Percentiles rank a stretch among this genome's conserved stretches.
Conservation (phyloP, 2,329 filamentous ascomycete species). For the Daldinia sp. region DNA sequence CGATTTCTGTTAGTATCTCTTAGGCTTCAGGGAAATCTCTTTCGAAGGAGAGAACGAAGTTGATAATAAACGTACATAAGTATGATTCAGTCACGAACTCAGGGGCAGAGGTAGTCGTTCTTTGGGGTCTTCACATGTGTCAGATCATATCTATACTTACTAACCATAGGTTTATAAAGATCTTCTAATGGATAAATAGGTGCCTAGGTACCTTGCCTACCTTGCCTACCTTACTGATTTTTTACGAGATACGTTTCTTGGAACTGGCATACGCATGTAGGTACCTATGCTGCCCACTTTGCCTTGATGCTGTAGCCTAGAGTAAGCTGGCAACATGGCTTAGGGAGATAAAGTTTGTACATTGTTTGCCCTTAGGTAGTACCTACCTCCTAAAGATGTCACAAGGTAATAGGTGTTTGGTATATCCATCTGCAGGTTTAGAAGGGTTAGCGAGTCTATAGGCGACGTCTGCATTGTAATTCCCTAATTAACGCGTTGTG, state of each 20-base stretch:
- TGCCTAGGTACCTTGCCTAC: background rate
- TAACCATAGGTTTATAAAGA: background rate
- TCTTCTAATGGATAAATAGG: background rate
- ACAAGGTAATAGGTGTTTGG: background rate
- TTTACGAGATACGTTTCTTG: background rate
- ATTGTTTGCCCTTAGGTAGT: no score
- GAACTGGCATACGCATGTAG: background rate
- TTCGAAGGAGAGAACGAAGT: slow-evolving; percentile 7
- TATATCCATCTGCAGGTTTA: background rate
- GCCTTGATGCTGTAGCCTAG: background rate
- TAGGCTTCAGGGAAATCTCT: slow-evolving; percentile 12
- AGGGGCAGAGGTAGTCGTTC: slow-evolving; percentile 7
- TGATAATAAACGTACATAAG: slow-evolving; percentile 12
- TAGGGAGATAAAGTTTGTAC: background rate
- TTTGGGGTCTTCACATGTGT: background rate
- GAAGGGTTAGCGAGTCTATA: background rate
- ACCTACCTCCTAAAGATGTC: no score
- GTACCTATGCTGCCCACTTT: no score
- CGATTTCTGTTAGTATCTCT: slow-evolving; percentile 26
- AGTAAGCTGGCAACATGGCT: background rate
- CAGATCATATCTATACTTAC: background rate
- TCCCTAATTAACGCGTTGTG: background rate
- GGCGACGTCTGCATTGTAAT: background rate
- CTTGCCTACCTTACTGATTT: background rate
- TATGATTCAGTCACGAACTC: slow-evolving; percentile 4